These are phyloP conservation scores for Metarhizium brunneum DNA, from an alignment of 2,329 filamentous ascomycete species.

Conservation along the genomic window DNA sequence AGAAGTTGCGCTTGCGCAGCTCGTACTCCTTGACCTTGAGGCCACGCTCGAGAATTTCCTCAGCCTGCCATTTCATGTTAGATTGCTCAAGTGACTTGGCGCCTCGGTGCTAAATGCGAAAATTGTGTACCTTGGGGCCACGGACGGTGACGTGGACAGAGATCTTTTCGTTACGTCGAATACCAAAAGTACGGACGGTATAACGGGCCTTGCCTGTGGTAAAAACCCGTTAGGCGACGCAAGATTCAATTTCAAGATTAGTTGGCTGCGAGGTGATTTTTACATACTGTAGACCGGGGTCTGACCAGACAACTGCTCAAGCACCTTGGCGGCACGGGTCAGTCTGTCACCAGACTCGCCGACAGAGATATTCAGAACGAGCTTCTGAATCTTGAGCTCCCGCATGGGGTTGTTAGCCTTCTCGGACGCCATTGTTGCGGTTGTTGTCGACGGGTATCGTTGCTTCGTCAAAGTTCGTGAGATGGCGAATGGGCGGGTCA, in stretches of 20 bases:
- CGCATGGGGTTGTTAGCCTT: slow-evolving; percentile 98
- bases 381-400: slow-evolving; percentile 98
- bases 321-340: slow-evolving; percentile 98
- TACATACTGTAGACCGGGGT: slow-evolving; percentile 94
- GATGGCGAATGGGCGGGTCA: slow-evolving; percentile 14
- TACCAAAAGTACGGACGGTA: slow-evolving; percentile 99
- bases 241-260: neutral
- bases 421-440: slow-evolving; percentile 51
- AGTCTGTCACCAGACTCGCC: slow-evolving; percentile 99
- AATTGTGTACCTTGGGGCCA: slow-evolving; percentile 59
- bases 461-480: slow-evolving; percentile 24
- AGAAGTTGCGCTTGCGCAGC: slow-evolving; percentile 99
- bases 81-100: neutral
- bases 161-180: slow-evolving; percentile 99
- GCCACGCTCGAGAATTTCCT: slow-evolving; percentile 99
- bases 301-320: slow-evolving; percentile 99
- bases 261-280: neutral
- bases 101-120: neutral
- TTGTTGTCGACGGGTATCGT: slow-evolving; percentile 25
- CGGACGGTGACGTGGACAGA: slow-evolving; percentile 98
- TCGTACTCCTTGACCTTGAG: slow-evolving; percentile 99
- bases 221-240: slow-evolving; percentile 9
- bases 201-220: slow-evolving; percentile 91
- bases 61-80: slow-evolving; percentile 49
- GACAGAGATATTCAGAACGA: slow-evolving; percentile 98